These are phyloP conservation scores for Harrya chromipes DNA, from an alignment of 768 basidiomycete genomes.

Conservation along the genomic window DNA sequence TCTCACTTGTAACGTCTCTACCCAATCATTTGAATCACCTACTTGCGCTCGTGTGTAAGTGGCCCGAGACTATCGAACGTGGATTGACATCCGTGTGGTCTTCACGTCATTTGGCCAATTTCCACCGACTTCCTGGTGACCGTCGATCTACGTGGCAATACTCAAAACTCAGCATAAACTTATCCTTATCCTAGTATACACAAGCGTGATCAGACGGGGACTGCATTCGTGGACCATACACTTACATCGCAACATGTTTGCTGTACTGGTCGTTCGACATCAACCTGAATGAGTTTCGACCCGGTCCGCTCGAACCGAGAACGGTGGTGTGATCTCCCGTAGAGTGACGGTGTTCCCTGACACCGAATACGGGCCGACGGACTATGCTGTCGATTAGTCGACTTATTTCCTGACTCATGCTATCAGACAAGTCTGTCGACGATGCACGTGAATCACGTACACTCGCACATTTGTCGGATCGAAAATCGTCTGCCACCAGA, in stretches of 20 bases:
- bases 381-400: conserved; percentile 46
- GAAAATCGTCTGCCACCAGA: conserved; percentile 20
- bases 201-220: not conserved
- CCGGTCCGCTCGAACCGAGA: conserved; percentile 30
- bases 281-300: conserved; percentile 36
- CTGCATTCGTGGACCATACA: not conserved
- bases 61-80: no score
- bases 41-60: no score
- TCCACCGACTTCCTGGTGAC: conserved; percentile 24
- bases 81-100: not conserved
- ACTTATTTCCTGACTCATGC: conserved; percentile 39
- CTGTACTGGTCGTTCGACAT: conserved; percentile 29
- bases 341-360: conserved; percentile 38
- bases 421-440: not conserved
- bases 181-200: conserved; percentile 29
- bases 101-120: conserved; percentile 26
- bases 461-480: conserved; percentile 33
- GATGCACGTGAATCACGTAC: conserved; percentile 6
- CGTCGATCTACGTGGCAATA: not conserved
- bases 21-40: no score
- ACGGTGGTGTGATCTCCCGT: conserved; percentile 33
- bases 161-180: not conserved
- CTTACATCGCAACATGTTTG: conserved; percentile 36
- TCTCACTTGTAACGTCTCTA: no score
- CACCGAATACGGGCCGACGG: conserved; percentile 56